Conservation (phyloP, 2,329 filamentous ascomycete species). For the Microdochium bolleyi region DNA sequence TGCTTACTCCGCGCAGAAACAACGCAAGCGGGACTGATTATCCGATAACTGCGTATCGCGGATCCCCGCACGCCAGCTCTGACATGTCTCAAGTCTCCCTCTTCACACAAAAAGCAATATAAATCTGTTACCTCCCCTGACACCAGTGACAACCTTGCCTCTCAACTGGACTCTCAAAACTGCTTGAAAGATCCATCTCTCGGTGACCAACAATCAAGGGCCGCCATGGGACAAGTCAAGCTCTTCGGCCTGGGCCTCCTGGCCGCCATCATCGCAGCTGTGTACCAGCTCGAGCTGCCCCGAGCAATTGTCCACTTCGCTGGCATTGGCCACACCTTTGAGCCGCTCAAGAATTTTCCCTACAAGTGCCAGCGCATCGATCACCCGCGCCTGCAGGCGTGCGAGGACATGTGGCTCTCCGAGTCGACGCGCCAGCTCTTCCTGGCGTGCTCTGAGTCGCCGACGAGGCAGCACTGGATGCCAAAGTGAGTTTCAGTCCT, state of each 20-base stretch:
- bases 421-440: constrained; percentile 19
- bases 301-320: constrained; percentile 10
- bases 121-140: no score
- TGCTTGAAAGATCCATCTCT: no score
- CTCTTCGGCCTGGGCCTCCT: constrained; percentile 1
- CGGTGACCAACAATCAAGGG: no score
- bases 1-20: no score
- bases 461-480: constrained; percentile 11
- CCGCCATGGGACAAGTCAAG: no score
- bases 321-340: constrained; percentile 13
- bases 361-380: constrained; percentile 19
- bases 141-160: no score
- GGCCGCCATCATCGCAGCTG: constrained; percentile 7
- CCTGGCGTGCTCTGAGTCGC: constrained; percentile 17
- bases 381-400: constrained; percentile 15
- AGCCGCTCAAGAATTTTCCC: constrained; percentile 18
- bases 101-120: no score
- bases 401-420: constrained; percentile 24
- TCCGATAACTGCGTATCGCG: no score
- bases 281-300: constrained; percentile 11
- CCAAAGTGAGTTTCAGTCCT: constrained; percentile 16
- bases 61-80: no score
- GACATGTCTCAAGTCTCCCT: no score
- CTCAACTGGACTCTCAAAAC: no score
- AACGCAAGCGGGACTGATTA: no score